A percentile compares a stretch with the other conserved stretches of the same genome.
Conservation (phyloP, 2,329 filamentous ascomycete species). For the Aureobasidium pullulans region DNA sequence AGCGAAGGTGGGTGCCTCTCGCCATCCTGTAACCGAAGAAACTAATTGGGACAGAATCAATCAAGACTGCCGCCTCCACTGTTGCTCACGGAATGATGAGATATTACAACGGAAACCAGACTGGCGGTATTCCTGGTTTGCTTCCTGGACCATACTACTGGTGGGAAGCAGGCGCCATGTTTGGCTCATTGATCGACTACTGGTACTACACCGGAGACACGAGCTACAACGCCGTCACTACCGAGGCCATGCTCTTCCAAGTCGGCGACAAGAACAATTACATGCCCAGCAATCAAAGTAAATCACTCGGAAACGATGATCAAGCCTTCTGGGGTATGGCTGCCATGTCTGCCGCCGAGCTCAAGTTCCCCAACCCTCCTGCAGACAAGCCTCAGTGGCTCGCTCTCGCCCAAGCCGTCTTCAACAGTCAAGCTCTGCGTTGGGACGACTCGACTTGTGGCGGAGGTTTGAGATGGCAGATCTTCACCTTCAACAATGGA, state of each 20-base stretch:
- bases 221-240: slow-evolving; percentile 54
- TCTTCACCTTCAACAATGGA: slow-evolving; percentile 42
- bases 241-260: slow-evolving; percentile 52
- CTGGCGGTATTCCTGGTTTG: slow-evolving; percentile 45
- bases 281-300: slow-evolving; percentile 43
- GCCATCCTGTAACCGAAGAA: neutral
- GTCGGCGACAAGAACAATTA: slow-evolving; percentile 51
- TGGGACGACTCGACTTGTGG: slow-evolving; percentile 32
- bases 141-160: slow-evolving; percentile 64
- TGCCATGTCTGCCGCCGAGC: slow-evolving; percentile 50
- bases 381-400: slow-evolving; percentile 36
- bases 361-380: slow-evolving; percentile 37
- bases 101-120: slow-evolving; percentile 47
- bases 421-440: slow-evolving; percentile 31
- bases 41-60: slow-evolving; percentile 28
- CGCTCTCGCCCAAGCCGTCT: slow-evolving; percentile 36
- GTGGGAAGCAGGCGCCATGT: slow-evolving; percentile 59
- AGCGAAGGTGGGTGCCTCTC: slow-evolving; percentile 14
- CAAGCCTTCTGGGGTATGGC: slow-evolving; percentile 53
- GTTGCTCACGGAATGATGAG: slow-evolving; percentile 44
- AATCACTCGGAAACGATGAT: slow-evolving; percentile 44
- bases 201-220: slow-evolving; percentile 60
- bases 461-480: slow-evolving; percentile 34
- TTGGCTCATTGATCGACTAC: slow-evolving; percentile 63
- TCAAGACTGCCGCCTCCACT: slow-evolving; percentile 36